Evolutionary conservation across 805 yeast species (phyloP).

Genomic region (Starmerella potacharoeniae): DNA sequence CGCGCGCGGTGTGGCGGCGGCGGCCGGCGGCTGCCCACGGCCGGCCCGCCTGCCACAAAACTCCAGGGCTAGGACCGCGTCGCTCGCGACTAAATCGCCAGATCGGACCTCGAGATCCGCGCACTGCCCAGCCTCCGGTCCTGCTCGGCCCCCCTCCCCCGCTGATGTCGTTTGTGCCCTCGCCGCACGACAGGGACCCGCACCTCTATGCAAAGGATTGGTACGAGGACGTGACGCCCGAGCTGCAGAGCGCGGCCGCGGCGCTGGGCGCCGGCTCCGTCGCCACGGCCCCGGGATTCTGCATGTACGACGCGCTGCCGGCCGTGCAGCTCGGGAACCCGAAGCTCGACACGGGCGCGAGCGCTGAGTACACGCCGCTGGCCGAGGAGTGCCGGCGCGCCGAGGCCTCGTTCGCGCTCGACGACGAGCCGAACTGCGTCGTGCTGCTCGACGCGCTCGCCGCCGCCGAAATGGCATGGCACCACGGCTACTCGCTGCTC

Average conservation of each 20-base stretch:
- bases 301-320: conserved; percentile 71
- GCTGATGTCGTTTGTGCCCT: background rate
- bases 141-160: too few species aligned
- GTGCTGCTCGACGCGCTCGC: conserved; percentile 46
- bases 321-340: conserved; percentile 65
- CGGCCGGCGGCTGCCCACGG: background rate
- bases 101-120: too few species aligned
- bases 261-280: conserved; percentile 42
- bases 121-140: too few species aligned
- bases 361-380: conserved; percentile 32
- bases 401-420: conserved; percentile 32
- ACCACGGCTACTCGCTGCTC: conserved; percentile 60
- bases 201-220: conserved; percentile 25
- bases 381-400: conserved; percentile 32
- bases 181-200: conserved; percentile 15
- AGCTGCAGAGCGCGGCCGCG: conserved; percentile 18
- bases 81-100: background rate
- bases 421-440: conserved; percentile 34
- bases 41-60: background rate
- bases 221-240: conserved; percentile 25
- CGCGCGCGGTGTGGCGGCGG: too few species aligned
- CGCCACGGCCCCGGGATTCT: conserved; percentile 47
- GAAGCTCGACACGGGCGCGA: conserved; percentile 65
- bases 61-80: background rate
- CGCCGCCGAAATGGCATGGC: conserved; percentile 56